Evolutionary conservation across 2,329 filamentous ascomycete genomes (phyloP).

Genomic region (Hymenoscyphus occultus): DNA sequence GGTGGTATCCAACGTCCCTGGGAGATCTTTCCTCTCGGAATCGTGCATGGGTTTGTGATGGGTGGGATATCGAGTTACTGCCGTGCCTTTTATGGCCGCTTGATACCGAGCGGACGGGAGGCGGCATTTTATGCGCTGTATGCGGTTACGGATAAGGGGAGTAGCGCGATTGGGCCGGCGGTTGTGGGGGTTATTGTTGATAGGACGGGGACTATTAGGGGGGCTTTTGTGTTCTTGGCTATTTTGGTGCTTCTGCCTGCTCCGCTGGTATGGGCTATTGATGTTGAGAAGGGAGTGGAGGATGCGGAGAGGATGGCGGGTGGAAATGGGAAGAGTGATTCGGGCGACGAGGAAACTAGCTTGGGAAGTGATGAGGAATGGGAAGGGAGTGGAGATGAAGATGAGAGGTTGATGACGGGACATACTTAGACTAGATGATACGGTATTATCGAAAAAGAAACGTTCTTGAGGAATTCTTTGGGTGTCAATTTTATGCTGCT

Average conservation of each 20-base stretch:
- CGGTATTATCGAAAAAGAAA: too few species aligned
- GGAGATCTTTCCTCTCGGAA: slow-evolving; percentile 94
- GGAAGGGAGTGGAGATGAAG: slow-evolving; percentile 15
- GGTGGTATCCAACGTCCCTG: slow-evolving; percentile 84
- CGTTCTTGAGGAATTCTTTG: slow-evolving; percentile 15
- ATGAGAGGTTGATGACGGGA: slow-evolving; percentile 25
- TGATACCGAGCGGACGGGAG: slow-evolving; percentile 90
- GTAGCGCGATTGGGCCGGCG: slow-evolving; percentile 86
- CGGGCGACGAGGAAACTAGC: slow-evolving; percentile 7
- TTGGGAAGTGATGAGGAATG: slow-evolving; percentile 16
- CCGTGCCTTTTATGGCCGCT: slow-evolving; percentile 82
- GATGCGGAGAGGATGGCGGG: slow-evolving; percentile 63
- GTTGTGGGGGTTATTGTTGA: slow-evolving; percentile 93
- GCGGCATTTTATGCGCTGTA: slow-evolving; percentile 95
- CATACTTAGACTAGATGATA: slow-evolving; percentile 17
- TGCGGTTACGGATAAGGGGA: slow-evolving; percentile 95
- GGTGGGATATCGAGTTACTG: slow-evolving; percentile 92
- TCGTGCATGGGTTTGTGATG: slow-evolving; percentile 87
- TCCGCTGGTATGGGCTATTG: slow-evolving; percentile 77
- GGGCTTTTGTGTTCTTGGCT: slow-evolving; percentile 88
- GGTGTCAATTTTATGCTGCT: slow-evolving; percentile 38
- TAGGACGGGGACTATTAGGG: slow-evolving; percentile 70
- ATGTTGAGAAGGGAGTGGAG: slow-evolving; percentile 72
- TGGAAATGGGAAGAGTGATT: slow-evolving; percentile 15
- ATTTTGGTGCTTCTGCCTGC: slow-evolving; percentile 76